Conservation (phyloP, 768 basidiomycete genomes). For the Rhodotorula sphaerocarpa region DNA sequence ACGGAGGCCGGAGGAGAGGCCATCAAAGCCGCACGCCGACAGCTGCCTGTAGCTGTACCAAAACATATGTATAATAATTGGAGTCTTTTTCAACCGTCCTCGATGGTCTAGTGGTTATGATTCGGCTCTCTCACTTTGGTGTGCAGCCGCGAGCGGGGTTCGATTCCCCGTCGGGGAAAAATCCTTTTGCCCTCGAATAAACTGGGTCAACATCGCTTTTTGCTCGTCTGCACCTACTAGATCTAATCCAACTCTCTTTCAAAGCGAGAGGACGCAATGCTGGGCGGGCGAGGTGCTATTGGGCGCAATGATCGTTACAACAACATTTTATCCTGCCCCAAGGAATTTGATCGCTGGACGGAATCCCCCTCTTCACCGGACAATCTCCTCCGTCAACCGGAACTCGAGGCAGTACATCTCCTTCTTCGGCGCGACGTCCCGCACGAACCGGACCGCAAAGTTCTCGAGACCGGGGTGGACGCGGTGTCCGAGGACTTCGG, state of each 20-base stretch:
- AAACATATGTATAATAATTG: no score
- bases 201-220: no score
- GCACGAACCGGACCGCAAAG: constrained; percentile 60
- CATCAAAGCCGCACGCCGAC: background rate
- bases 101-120: constrained; percentile 16
- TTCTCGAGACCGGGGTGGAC: constrained; percentile 45
- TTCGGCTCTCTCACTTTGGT: constrained; percentile 16
- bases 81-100: background rate
- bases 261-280: no score
- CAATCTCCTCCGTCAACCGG: constrained; percentile 54
- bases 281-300: no score
- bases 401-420: constrained; percentile 98
- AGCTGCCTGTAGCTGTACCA: no score
- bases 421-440: constrained; percentile 90
- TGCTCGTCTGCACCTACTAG: no score
- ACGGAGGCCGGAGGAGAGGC: background rate
- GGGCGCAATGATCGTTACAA: background rate
- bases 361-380: no score
- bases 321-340: background rate
- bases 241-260: no score
- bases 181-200: no score
- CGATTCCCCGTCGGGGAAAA: constrained; percentile 12
- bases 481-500: constrained; percentile 39
- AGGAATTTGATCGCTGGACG: no score
- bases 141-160: constrained; percentile 15